Conservation (phyloP, 331 rosid species). For the Quercus phellos region DNA sequence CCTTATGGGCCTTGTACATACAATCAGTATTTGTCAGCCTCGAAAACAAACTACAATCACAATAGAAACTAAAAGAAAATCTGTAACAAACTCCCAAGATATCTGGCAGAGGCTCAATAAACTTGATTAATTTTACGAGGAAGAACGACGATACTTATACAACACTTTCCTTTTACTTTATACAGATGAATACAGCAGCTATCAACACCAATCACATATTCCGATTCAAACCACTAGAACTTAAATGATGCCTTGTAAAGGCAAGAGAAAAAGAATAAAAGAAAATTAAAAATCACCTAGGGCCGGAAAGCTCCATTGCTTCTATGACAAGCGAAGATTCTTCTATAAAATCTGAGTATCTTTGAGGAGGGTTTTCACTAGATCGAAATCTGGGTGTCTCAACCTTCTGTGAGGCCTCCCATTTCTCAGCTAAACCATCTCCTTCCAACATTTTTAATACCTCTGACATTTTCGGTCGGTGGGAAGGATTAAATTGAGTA, state of each 20-base stretch:
- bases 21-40: no score
- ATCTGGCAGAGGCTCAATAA: slow-evolving; percentile 19
- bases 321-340: slow-evolving; percentile 89
- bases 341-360: slow-evolving; percentile 84
- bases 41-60: no score
- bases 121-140: slow-evolving; percentile 30
- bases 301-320: slow-evolving; percentile 99
- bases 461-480: slow-evolving; percentile 94
- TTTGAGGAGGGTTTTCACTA: slow-evolving; percentile 63
- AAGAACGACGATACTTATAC: slow-evolving; percentile 35
- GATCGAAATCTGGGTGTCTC: slow-evolving; percentile 68
- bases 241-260: slow-evolving; percentile 5
- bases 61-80: no score
- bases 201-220: slow-evolving; percentile 40
- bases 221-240: slow-evolving; percentile 25
- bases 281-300: slow-evolving; percentile 60
- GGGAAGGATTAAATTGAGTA: slow-evolving; percentile 82
- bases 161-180: slow-evolving; percentile 40
- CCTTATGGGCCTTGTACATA: no score
- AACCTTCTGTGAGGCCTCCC: slow-evolving; percentile 86
- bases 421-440: slow-evolving; percentile 92
- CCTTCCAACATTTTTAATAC: slow-evolving; percentile 95
- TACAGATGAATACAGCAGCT: slow-evolving; percentile 53
- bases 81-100: not conserved
- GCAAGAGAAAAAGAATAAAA: slow-evolving; percentile 9